Evolutionary conservation across 495 filamentous ascomycete species (phyloP), one percentile per base, ranked within the genome.

Genomic region (Penicillium mononematosum): DNA sequence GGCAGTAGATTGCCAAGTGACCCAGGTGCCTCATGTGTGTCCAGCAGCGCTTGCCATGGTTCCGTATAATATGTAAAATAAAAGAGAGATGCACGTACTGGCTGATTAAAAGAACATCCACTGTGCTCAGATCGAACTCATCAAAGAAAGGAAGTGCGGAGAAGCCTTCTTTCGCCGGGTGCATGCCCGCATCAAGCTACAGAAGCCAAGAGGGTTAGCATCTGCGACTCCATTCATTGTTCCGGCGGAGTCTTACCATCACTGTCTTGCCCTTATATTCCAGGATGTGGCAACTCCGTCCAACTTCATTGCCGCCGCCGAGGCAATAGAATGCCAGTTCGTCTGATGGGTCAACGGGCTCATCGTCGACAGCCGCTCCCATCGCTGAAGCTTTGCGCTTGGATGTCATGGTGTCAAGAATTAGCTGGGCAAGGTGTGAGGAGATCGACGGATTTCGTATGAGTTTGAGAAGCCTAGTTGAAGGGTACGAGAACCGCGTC

Each of bases 201-300:
- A 38, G 24, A 53, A 45, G 11, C 3, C 31, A 31, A 19, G 16
- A n/a, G 43, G n/a, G 45, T 76, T 36, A 72, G 70, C 46, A 50
- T 41, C 8, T 20, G 12, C n/a, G 50, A n/a, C 43, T 22, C 39
- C 12, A 36, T 9, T 20, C 32, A 12, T 17, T 17, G 22, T n/a
- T 27, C 25, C n/a, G 22, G n/a, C 6, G 27, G 55, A 22, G 10
- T 75, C 86, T 56, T 75, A 93, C 91, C 94, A 98, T 98, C 56
- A 98, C 90, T 6, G 94, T 98, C 68, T 98, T 98, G 19, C 94
- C 94, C 68, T 98, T 98, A 81, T 98, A 98, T 66, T 97, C 90
- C 27, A 98, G 84, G 56, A 98, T 96, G 70, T 98, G 94, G 74
- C 94, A 98, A 56, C 94, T 97, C 55, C 94, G 83, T 51, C 94